Evolutionary conservation across 192 early-diverging fungal species (phyloP).

Genomic region (Pilaira anomala): DNA sequence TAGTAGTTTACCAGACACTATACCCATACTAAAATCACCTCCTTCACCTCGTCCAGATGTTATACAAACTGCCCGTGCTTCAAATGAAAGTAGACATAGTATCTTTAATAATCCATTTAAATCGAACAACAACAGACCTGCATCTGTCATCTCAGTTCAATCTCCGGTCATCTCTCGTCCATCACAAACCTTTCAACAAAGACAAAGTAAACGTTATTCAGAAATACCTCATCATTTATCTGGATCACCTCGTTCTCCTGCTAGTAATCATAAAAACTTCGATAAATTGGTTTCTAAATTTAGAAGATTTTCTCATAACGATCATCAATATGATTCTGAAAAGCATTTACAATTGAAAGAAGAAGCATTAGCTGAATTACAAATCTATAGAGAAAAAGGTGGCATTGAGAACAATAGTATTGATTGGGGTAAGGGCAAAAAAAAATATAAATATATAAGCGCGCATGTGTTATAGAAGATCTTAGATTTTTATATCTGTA

Average conservation of each 20-base stretch:
- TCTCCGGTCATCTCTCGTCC: conserved; percentile 19
- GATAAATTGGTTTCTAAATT: conserved; percentile 22
- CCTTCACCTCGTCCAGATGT: not conserved
- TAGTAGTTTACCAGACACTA: no score
- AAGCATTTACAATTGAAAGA: conserved; percentile 29
- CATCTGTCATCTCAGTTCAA: not conserved
- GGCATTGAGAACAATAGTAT: conserved; percentile 32
- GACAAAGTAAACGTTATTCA: conserved; percentile 35
- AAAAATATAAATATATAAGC: not conserved
- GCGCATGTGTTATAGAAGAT: no score
- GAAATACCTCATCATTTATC: conserved; percentile 7
- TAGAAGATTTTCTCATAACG: conserved; percentile 16
- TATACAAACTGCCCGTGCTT: not conserved
- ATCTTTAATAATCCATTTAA: conserved; percentile 22
- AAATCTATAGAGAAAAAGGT: conserved; percentile 54
- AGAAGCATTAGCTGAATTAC: conserved; percentile 40
- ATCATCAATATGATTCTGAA: conserved; percentile 17
- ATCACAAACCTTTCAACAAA: conserved; percentile 28
- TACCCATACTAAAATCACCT: not conserved
- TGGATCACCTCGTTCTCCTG: not conserved
- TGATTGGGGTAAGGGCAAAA: conserved; percentile 67
- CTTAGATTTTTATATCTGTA: no score
- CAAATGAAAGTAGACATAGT: not conserved
- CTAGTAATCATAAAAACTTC: conserved; percentile 14
- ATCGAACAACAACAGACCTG: not conserved